These are phyloP conservation scores for Colletotrichum sp. DNA, from an alignment of 2,329 filamentous ascomycete species.

Conservation along the genomic window DNA sequence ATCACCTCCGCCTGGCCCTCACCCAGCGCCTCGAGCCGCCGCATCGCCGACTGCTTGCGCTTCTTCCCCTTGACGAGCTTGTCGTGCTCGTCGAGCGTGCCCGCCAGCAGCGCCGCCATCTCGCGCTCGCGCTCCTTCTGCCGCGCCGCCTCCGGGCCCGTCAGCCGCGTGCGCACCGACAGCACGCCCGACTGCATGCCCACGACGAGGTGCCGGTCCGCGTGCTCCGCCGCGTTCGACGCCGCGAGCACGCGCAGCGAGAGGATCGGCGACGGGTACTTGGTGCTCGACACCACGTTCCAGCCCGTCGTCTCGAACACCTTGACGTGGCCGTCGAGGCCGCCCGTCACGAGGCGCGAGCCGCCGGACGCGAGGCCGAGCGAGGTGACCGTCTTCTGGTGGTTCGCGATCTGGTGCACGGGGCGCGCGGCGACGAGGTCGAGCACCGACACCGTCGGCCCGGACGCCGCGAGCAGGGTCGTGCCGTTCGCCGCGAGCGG, in stretches of 20 bases:
- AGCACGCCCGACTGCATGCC: constrained; percentile 95
- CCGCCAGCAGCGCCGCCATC: constrained; percentile 82
- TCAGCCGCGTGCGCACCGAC: constrained; percentile 86
- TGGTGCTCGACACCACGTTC: constrained; percentile 95
- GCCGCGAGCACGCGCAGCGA: constrained; percentile 75
- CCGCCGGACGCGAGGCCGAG: constrained; percentile 83
- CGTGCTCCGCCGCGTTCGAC: constrained; percentile 32
- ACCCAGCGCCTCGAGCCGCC: constrained; percentile 78
- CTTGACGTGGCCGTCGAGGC: constrained; percentile 94
- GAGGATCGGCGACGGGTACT: constrained; percentile 91
- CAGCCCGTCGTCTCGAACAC: constrained; percentile 92
- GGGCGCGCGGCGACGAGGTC: constrained; percentile 92
- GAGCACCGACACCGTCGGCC: constrained; percentile 86
- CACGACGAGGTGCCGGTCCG: constrained; percentile 89
- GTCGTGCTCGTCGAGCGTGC: constrained; percentile 80
- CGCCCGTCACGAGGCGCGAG: constrained; percentile 83
- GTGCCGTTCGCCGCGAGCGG: constrained; percentile 81
- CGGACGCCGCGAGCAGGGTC: constrained; percentile 82
- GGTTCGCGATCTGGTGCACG: constrained; percentile 85
- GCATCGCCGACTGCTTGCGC: constrained; percentile 48
- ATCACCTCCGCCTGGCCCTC: constrained; percentile 83
- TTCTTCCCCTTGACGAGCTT: constrained; percentile 74
- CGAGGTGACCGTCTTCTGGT: constrained; percentile 96
- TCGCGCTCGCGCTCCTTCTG: constrained; percentile 81
- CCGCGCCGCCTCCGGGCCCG: constrained; percentile 78